Base-by-base conservation (phyloP, 1,139 yeast species). In the Debaryomycetaceae sp. region DNA sequence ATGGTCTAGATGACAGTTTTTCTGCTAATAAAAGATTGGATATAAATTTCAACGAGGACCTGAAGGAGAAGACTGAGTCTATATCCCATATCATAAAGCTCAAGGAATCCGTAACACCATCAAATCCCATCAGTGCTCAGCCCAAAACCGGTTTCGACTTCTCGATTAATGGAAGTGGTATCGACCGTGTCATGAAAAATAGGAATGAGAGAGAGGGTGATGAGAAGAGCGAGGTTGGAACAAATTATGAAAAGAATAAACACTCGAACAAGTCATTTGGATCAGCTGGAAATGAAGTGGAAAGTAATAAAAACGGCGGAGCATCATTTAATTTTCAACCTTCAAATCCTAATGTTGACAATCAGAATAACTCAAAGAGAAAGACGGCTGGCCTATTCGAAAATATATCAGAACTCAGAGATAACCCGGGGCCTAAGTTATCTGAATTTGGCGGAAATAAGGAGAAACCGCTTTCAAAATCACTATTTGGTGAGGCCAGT, bases 71-170 rank as follows among this genome's bases (percentile, higher is more conserved):
- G 42, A 42, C 62, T 1, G 63, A 63, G 17, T 63, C 62, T 13
- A 42, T 63, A 5, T 55, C 71, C 0, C 35, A 42, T 17, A 30
- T 41, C 5, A 42, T 40, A 5, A 38, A 45, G 35, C 5, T 45
- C 3, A 39, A 39, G 7, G 39, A 42, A 1, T 48, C 39, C 5
- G 48, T 45, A 0, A 27, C 31, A 3, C 11, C 8, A 3, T 27
- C 31, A 7, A 27, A 27, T 11, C 11, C 11, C 11, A 27, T 7
- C 31, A 7, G 11, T 8, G 38, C 34, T 6, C 62, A 60, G 23
- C 77, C 77, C 14, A 69, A 74, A 38, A 59, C 67, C 3, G 76
- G 75, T 0, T 72, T 72, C 54, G 60, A 66, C 34, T 71, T 72
- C 47, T 58, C 65, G 6, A 60, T 68, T 13, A 64, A 65, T 39